These are phyloP conservation scores for Cutaneotrichosporon cutaneum DNA, from an alignment of 1,284 basidiomycete genomes.

Conservation along the genomic window DNA sequence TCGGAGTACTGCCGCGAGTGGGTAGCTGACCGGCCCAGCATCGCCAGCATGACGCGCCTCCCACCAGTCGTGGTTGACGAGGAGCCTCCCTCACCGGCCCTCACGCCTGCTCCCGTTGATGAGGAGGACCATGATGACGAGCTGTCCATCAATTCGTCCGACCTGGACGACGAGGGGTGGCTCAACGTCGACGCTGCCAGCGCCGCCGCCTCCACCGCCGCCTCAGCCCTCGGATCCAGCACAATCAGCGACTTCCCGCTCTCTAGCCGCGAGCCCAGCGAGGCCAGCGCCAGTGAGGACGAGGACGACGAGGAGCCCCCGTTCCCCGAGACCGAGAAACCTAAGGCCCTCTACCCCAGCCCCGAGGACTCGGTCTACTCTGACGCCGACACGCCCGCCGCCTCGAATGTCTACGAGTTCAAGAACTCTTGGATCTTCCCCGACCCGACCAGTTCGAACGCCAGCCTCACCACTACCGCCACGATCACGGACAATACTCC, in stretches of 20 bases:
- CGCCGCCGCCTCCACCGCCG: constrained; percentile 4
- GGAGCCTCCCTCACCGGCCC: background rate
- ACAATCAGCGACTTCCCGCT: constrained; percentile 17
- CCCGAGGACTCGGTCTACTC: constrained; percentile 5
- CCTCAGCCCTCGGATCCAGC: constrained; percentile 18
- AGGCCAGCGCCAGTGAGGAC: constrained; percentile 12
- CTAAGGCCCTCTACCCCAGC: background rate
- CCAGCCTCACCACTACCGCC: background rate
- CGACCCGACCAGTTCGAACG: constrained; percentile 19
- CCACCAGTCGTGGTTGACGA: background rate
- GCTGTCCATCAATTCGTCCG: constrained; percentile 17
- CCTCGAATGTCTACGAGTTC: constrained; percentile 12
- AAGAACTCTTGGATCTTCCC: constrained; percentile 26
- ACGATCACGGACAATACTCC: constrained; percentile 10
- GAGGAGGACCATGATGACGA: constrained; percentile 17
- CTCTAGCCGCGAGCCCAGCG: constrained; percentile 15
- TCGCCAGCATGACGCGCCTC: constrained; percentile 9
- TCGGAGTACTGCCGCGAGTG: constrained; percentile 23
- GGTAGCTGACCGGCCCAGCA: constrained; percentile 13
- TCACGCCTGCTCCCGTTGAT: background rate
- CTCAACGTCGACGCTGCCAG: constrained; percentile 11
- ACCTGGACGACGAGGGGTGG: constrained; percentile 21
- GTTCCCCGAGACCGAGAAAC: constrained; percentile 1
- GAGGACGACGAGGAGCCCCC: background rate
- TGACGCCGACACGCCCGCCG: constrained; percentile 5